Evolutionary conservation across 225 moss, liverwort and hornwort species (phyloP).

Genomic region (Pseudisothecium myosuroides): DNA sequence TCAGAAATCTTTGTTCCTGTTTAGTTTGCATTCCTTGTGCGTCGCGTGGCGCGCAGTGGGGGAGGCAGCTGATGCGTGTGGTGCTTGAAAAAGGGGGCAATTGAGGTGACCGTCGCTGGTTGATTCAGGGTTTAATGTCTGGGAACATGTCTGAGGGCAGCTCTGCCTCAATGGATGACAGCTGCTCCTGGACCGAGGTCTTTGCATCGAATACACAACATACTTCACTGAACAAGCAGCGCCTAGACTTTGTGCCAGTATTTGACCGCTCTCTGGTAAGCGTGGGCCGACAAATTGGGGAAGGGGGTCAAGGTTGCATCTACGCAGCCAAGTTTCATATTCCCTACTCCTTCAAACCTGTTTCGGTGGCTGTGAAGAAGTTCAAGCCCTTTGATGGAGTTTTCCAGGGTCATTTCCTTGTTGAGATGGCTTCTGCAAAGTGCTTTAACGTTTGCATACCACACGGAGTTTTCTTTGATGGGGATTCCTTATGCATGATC

Average conservation of each 20-base stretch:
- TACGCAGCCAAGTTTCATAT: neutral
- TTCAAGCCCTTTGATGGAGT: neutral
- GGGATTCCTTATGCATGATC: neutral
- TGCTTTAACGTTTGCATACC: neutral
- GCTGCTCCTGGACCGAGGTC: neutral
- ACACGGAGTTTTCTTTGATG: neutral
- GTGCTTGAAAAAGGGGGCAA: neutral
- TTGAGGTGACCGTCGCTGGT: no score
- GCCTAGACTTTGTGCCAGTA: neutral
- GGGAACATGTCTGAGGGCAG: neutral
- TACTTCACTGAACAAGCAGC: neutral
- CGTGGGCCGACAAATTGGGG: neutral
- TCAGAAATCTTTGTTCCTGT: no score
- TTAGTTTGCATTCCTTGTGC: no score
- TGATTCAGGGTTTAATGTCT: no score
- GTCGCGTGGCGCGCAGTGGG: no score
- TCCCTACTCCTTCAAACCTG: neutral
- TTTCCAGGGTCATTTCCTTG: neutral
- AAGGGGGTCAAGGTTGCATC: neutral
- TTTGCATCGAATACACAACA: neutral
- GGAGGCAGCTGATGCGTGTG: no score
- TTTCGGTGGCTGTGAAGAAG: neutral
- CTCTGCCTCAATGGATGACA: neutral
- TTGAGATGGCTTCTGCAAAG: neutral
- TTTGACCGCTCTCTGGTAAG: neutral